Evolutionary conservation across 805 yeast genomes (phyloP), one percentile per base, ranked within the genome.

Genomic region (Ogataea salicorniae): DNA sequence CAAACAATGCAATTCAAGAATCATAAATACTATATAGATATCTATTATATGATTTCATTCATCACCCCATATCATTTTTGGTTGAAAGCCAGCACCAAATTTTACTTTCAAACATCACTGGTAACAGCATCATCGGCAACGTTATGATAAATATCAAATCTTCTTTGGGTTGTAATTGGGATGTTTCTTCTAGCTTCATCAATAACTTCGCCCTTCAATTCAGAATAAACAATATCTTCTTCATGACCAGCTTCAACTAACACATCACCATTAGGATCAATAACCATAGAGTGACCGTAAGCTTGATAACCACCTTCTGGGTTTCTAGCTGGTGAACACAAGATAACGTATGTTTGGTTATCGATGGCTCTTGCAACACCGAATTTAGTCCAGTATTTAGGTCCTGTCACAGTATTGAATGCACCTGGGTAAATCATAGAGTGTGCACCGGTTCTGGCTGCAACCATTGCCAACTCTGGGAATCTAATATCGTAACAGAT

Each of bases 321-420:
- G 37, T 88, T 89, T 59, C 97, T 77, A 3, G 96, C 91, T 3
- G 97, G 97, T 7, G 96, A 87, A 54, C 96, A 89, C 54, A 88
- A 68, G 35, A 92, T 73, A 4, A 87, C 84, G 52, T 79, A 86
- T 15, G 80, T 64, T 62, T 84, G 85, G 59, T 84, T 86, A 62
- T 86, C 95, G 14, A 86, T 80, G 3, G 92, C 87, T 52, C 94
- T 71, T 0, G 88, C 70, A 50, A 82, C 74, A 1, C 89, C 92
- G 50, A 86, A 72, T 48, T 84, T 71, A 56, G 82, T 85, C 95
- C 95, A 86, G 62, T 83, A 92, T 64, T 83, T 69, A 0, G 95
- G 95, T 0, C 95, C 95, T 0, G 94, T 86, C 15, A 84, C 83
- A 6, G 91, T 83, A 69, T 86, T 86, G 70, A 86, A 86, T 0